A percentile compares a stretch with the other conserved stretches of the same genome.
Conservation (phyloP, 768 basidiomycete genomes). For the Amanita pseudoporphyria region DNA sequence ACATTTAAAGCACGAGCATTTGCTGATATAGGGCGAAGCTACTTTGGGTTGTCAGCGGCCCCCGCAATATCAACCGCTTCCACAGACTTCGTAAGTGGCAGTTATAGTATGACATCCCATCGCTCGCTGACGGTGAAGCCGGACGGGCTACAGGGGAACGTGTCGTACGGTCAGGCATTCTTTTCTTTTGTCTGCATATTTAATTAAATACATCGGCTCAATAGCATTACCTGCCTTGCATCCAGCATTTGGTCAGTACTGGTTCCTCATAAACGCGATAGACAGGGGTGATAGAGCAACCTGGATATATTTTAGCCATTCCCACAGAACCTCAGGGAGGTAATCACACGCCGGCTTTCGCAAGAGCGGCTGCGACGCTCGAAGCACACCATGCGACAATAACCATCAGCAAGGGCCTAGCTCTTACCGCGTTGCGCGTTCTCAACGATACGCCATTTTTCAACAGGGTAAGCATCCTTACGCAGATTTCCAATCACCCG, state of each 20-base stretch:
- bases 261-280: neutral
- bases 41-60: constrained; percentile 32
- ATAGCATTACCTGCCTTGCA: constrained; percentile 55
- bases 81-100: constrained; percentile 63
- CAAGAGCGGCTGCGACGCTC: constrained; percentile 43
- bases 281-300: neutral
- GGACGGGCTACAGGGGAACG: constrained; percentile 45
- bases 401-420: constrained; percentile 47
- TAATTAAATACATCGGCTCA: constrained; percentile 11
- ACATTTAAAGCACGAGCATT: constrained; percentile 47
- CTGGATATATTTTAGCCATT: constrained; percentile 35
- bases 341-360: constrained; percentile 69
- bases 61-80: constrained; percentile 40
- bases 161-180: constrained; percentile 48
- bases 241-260: constrained; percentile 44
- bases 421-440: constrained; percentile 50
- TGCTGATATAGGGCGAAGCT: constrained; percentile 31
- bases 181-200: constrained; percentile 5
- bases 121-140: constrained; percentile 4
- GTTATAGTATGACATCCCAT: neutral
- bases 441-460: constrained; percentile 52
- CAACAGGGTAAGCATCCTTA: constrained; percentile 29
- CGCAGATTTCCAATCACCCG: neutral
- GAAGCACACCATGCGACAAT: constrained; percentile 59
- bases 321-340: constrained; percentile 62